Conservation (phyloP, 169 alveolate genomes). For the Perkinsus olseni region DNA sequence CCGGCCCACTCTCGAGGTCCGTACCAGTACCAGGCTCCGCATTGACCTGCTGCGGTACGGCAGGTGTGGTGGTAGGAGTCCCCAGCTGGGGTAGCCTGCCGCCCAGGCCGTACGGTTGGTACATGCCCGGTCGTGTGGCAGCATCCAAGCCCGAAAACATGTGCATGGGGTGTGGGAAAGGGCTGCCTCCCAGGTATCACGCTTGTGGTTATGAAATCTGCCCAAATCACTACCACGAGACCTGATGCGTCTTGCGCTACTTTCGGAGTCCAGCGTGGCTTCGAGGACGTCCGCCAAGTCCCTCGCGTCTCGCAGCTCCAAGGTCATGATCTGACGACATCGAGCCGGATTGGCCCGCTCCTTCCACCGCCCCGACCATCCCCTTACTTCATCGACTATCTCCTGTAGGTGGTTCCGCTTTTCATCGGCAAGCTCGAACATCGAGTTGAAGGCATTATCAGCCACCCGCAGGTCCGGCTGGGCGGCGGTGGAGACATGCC, state of each 20-base stretch:
- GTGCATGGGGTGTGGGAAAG: neutral
- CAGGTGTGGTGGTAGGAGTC: no score
- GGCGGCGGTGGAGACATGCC: no score
- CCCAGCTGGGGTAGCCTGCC: neutral
- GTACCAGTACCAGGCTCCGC: no score
- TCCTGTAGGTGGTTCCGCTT: neutral
- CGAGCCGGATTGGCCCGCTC: neutral
- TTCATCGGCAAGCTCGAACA: neutral
- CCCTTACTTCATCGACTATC: neutral
- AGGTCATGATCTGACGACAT: neutral
- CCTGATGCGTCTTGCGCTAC: neutral
- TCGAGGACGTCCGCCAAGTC: neutral
- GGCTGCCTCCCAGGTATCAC: neutral
- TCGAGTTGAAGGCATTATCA: neutral
- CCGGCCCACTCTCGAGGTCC: no score
- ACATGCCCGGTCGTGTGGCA: neutral
- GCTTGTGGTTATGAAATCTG: neutral
- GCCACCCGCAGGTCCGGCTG: neutral
- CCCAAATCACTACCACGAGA: neutral
- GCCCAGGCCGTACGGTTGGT: neutral
- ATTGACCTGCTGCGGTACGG: no score
- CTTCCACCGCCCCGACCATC: neutral
- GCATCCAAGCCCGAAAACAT: neutral
- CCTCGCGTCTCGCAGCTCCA: neutral
- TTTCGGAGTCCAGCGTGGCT: neutral